phyloP scores from a whole-genome alignment of 257 asterid genomes.

The Voacanga thouarsii region DNA sequence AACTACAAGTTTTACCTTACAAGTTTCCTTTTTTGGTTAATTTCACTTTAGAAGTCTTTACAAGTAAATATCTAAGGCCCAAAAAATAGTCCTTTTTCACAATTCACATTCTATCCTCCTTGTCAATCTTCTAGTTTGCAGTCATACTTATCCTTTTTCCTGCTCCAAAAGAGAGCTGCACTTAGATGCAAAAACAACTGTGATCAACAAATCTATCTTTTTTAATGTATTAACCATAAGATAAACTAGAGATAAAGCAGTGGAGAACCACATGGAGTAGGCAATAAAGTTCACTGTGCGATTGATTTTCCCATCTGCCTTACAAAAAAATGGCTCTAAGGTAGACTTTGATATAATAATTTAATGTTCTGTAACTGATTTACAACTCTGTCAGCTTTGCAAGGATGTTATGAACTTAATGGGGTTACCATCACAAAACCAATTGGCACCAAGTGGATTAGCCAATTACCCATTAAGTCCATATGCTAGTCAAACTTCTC shows the following conservation, averaged over 20 bases:
- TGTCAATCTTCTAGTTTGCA: background rate
- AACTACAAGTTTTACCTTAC: background rate
- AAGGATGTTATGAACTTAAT: background rate
- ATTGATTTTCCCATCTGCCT: background rate
- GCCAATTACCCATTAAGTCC: background rate
- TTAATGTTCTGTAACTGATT: background rate
- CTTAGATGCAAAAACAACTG: background rate
- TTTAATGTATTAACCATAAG: background rate
- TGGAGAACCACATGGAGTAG: background rate
- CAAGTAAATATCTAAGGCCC: background rate
- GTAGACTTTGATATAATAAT: background rate
- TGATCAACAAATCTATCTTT: background rate
- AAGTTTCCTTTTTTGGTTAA: background rate
- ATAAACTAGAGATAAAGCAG: background rate
- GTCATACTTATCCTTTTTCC: background rate
- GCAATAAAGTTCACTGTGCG: background rate
- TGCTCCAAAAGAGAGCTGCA: background rate
- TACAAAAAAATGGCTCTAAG: background rate
- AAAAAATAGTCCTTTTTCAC: background rate
- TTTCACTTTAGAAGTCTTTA: background rate
- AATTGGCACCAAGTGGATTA: background rate
- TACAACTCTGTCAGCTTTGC: background rate
- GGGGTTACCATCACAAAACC: background rate
- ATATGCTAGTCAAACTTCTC: too few species aligned
- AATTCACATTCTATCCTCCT: background rate